Conservation (phyloP, 495 filamentous ascomycete genomes). For the Penicillium paxilli region DNA sequence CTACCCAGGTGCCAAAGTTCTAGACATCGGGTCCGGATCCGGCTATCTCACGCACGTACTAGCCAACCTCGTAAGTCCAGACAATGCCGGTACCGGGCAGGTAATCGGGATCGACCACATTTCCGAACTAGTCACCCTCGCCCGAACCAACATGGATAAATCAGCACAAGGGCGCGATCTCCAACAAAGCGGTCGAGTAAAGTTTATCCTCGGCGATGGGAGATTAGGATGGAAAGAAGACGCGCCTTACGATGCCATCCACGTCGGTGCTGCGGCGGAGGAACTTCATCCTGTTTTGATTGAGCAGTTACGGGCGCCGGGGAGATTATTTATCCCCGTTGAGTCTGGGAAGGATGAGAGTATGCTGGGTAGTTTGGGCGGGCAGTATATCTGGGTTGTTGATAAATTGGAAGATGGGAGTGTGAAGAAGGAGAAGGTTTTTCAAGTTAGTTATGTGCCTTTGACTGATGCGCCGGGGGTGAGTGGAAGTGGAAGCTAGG, state of each 20-base stretch:
- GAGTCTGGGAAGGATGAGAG: slow-evolving; percentile 50
- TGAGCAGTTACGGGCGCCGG: slow-evolving; percentile 76
- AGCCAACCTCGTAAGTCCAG: slow-evolving; percentile 68
- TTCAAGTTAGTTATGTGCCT: slow-evolving; percentile 90
- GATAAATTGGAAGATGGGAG: slow-evolving; percentile 82
- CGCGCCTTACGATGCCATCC: slow-evolving; percentile 84
- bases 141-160: slow-evolving; percentile 72
- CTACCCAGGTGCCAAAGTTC: slow-evolving; percentile 54
- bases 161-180: slow-evolving; percentile 62
- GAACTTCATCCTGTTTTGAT: slow-evolving; percentile 71
- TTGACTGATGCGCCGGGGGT: slow-evolving; percentile 90
- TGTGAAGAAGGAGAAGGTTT: slow-evolving; percentile 71
- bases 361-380: slow-evolving; percentile 22
- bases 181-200: slow-evolving; percentile 59
- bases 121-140: slow-evolving; percentile 68
- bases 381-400: slow-evolving; percentile 86
- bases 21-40: slow-evolving; percentile 88
- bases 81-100: slow-evolving; percentile 40
- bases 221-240: slow-evolving; percentile 66
- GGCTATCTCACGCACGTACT: slow-evolving; percentile 92
- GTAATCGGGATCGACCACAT: slow-evolving; percentile 93
- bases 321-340: slow-evolving; percentile 86
- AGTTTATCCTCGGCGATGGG: slow-evolving; percentile 81
- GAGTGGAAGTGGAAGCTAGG: too few relatives aligned
- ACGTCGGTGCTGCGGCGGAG: slow-evolving; percentile 87